Base-by-base conservation (phyloP, 164 flowering plant genomes). In the Vitis vinifera region DNA sequence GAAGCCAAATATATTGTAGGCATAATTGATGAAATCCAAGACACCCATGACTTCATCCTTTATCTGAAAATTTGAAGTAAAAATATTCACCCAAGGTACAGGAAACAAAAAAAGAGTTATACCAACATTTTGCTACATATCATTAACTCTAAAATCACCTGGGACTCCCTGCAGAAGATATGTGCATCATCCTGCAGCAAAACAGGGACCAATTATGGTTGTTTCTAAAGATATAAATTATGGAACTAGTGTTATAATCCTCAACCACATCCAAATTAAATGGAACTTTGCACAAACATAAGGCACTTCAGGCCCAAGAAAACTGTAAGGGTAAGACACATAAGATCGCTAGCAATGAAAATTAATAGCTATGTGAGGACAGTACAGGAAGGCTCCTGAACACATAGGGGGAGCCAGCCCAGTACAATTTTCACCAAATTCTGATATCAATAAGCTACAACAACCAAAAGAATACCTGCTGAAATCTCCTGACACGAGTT, bases 401-500 rank as follows among this genome's bases (percentile, higher is more conserved):
- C 7, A 37, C 27, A 23, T 23, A 23, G 27, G 27, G 27, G 27
- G 27, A 23, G 27, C 27, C 27, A 23, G 2, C 27, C 27, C 27
- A 23, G 27, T 23, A 23, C 27, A 23, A 23, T 3, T 37, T 37
- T 37, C 44, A 6, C 7, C 44, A 37, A 37, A 37, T 37, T 37
- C 44, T 37, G 44, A 37, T 37, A 37, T 37, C 44, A 37, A 37
- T 37, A 37, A 37, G 7, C 44, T 23, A 23, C 44, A 37, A 37
- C 44, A 37, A 37, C 44, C 23, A n/a, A 65, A 30, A 50, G 30
- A 5, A 68, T 82, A 93, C 99, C 98, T 96, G 97, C 78, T 93
- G 98, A 81, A 96, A 96, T 77, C 99, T 88, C 76, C 99, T 82
- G 23, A 96, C 99, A 77, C 98, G 97, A 64, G 98, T 96, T 72